A percentile compares a stretch with the other conserved stretches of the same genome.
These are phyloP conservation scores for Blastomyces gilchristii DNA, from an alignment of 2,329 filamentous ascomycete genomes.

Conservation along the genomic window DNA sequence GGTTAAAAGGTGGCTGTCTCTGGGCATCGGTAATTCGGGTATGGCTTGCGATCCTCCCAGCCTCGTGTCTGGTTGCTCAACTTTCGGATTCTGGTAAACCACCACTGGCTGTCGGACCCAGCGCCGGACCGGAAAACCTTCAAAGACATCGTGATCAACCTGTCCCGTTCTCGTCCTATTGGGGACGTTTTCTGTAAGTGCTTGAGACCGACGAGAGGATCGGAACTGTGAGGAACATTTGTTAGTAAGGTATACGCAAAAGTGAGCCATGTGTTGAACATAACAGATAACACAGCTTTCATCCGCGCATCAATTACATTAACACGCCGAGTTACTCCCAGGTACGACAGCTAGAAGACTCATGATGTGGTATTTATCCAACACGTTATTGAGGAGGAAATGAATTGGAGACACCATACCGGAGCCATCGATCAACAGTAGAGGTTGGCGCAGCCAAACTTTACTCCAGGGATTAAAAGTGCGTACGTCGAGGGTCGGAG, in stretches of 20 bases:
- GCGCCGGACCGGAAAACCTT: slow-evolving; percentile 79
- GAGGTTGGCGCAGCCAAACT: neutral
- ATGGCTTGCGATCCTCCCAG: slow-evolving; percentile 26
- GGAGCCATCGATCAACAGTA: slow-evolving; percentile 4
- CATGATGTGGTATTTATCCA: neutral
- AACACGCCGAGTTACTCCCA: neutral
- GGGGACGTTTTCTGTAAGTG: slow-evolving; percentile 41
- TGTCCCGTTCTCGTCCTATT: slow-evolving; percentile 37
- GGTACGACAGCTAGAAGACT: neutral
- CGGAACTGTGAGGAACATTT: slow-evolving; percentile 37
- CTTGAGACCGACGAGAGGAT: slow-evolving; percentile 42
- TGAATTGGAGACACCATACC: neutral
- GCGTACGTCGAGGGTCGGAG: neutral
- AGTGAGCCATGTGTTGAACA: neutral
- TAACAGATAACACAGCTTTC: neutral
- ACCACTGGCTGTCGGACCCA: slow-evolving; percentile 66
- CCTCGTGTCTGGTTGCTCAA: slow-evolving; percentile 44
- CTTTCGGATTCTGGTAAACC: slow-evolving; percentile 54
- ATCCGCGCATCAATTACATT: neutral
- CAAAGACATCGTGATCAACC: slow-evolving; percentile 55
- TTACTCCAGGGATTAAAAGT: neutral
- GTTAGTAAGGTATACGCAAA: neutral
- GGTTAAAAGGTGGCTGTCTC: slow-evolving; percentile 67
- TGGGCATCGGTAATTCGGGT: slow-evolving; percentile 79
- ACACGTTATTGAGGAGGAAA: neutral